Evolutionary conservation across 2,329 filamentous ascomycete species (phyloP).

Genomic region (Metarhizium guizhouense): DNA sequence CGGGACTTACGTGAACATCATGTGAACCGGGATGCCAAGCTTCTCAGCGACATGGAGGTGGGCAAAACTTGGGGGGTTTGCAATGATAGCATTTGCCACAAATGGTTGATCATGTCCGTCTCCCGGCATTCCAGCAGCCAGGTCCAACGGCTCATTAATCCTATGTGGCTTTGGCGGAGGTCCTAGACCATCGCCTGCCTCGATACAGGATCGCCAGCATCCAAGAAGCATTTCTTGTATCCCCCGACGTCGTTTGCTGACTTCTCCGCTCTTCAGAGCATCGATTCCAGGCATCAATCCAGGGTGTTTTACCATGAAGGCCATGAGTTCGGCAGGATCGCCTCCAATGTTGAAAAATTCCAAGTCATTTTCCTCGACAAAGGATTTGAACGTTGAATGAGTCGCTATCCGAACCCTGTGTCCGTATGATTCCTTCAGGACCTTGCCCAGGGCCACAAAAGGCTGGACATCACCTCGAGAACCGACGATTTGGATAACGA

Average conservation of each 20-base stretch:
- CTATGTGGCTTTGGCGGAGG: slow-evolving; percentile 37
- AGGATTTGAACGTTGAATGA: slow-evolving; percentile 57
- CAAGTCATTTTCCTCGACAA: slow-evolving; percentile 60
- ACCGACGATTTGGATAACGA: slow-evolving; percentile 68
- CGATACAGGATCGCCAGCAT: slow-evolving; percentile 79
- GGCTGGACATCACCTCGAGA: slow-evolving; percentile 70
- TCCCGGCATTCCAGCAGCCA: slow-evolving; percentile 25
- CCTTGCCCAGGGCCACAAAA: slow-evolving; percentile 60
- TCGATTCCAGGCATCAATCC: slow-evolving; percentile 78
- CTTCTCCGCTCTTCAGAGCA: slow-evolving; percentile 65
- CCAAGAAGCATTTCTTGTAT: slow-evolving; percentile 75
- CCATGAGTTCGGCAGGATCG: slow-evolving; percentile 68
- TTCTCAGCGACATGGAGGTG: slow-evolving; percentile 70
- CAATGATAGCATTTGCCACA: slow-evolving; percentile 74
- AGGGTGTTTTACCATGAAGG: slow-evolving; percentile 87
- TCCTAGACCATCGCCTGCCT: slow-evolving; percentile 60
- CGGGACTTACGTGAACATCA: slow-evolving; percentile 76
- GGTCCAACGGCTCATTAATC: slow-evolving; percentile 36
- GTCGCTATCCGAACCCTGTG: slow-evolving; percentile 69
- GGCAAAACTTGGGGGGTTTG: slow-evolving; percentile 69
- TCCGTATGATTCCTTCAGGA: slow-evolving; percentile 53
- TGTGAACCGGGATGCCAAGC: slow-evolving; percentile 63
- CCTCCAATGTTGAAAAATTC: slow-evolving; percentile 74
- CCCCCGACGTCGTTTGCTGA: slow-evolving; percentile 63
- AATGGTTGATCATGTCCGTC: slow-evolving; percentile 51